Base-by-base conservation (phyloP, 768 basidiomycete genomes). In the Phlebiopsis flavidoalba region DNA sequence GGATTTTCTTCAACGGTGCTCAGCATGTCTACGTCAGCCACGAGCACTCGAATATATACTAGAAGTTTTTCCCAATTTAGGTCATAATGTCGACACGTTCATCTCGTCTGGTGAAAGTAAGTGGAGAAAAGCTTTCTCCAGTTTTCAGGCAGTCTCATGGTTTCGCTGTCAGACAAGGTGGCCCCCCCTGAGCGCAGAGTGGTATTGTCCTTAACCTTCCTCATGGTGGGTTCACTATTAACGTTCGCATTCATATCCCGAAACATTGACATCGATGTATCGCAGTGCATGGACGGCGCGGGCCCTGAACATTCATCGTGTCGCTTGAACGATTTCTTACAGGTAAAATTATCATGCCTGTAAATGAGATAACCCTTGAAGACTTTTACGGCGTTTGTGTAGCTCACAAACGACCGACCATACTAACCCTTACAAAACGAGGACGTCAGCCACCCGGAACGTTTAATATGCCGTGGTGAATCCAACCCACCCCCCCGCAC, bases 1-100 rank as follows among this genome's bases (percentile, higher is more conserved):
- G 94, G 95, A n/a, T n/a, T 69, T 97, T 97, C 74, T 90, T 91
- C 76, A 95, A 97, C 67, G 93, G 93, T 1, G 91, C 92, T 11
- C 89, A 89, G 73, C 81, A 60, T 50, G 21, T 33, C n/a, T 14
- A 8, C 53, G 1, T 19, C 15, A 19, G 21, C n/a, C 40, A 8
- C 14, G 19, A 22, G n/a, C n/a, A n/a, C n/a, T 1, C 37, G 40
- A 24, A 55, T 43, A 24, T n/a, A 10, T 36, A n/a, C 52, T 33
- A 2, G 17, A 5, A 14, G 10, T 8, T 8, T 2, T 43, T 43
- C 37, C 35, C 31, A 19, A 46, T 49, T 67, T 43, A 90, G 81
- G 81, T 94, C 59, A 88, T 93, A 56, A 91, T n/a, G n/a, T 96
- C 62, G 94, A 97, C 69, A 93, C 92, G 0, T 96, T 91, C 70